These are phyloP conservation scores for Andrographis paniculata DNA, from an alignment of 305 asterid species.

Conservation along the genomic window DNA sequence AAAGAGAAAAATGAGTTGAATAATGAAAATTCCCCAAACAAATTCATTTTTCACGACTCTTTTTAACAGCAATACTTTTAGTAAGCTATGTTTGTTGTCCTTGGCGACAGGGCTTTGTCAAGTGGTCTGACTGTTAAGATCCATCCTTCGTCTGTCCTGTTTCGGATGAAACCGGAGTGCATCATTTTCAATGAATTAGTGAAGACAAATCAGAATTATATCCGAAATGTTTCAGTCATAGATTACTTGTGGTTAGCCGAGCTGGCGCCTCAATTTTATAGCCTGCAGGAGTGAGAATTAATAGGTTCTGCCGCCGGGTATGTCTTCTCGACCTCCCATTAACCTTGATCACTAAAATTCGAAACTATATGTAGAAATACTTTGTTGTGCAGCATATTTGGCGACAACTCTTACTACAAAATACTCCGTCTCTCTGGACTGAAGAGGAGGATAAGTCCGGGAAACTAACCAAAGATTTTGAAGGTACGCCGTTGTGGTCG, in stretches of 20 bases:
- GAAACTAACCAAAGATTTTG: no score
- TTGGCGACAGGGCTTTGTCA: slow-evolving; percentile 61
- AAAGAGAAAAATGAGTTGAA: no score
- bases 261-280: slow-evolving; percentile 79
- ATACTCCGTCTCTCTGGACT: no score
- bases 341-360: no score
- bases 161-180: slow-evolving; percentile 78
- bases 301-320: no score
- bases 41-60: neutral
- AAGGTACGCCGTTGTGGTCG: no score
- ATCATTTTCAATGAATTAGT: slow-evolving; percentile 65
- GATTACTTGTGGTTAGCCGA: slow-evolving; percentile 90
- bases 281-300: slow-evolving; percentile 46
- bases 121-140: slow-evolving; percentile 78
- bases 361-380: no score
- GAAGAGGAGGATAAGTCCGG: no score
- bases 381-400: no score
- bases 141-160: slow-evolving; percentile 81
- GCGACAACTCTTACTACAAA: no score
- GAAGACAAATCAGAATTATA: slow-evolving; percentile 56
- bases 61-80: neutral
- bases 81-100: slow-evolving; percentile 2
- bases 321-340: no score
- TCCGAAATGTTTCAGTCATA: slow-evolving; percentile 63
- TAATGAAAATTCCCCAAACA: no score